A percentile compares a stretch with the other conserved stretches of the same genome.
Conservation (phyloP, 495 filamentous ascomycete genomes). For the Aspergillus panamensis region DNA sequence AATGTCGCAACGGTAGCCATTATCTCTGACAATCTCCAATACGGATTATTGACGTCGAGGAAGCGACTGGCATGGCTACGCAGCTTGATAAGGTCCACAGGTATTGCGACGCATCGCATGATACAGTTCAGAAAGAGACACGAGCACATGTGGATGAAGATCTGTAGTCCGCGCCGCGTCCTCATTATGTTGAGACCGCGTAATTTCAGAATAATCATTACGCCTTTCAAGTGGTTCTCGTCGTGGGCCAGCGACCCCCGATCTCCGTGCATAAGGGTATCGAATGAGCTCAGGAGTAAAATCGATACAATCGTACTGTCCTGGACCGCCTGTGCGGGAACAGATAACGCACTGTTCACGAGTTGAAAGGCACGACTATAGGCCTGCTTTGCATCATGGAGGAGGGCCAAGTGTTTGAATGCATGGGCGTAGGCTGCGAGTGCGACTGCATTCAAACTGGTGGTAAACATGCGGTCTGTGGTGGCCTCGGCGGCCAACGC, state of each 20-base stretch:
- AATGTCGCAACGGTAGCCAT: constrained; percentile 1
- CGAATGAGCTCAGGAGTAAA: constrained; percentile 8
- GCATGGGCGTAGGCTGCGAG: constrained; percentile 7
- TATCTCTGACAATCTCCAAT: not conserved
- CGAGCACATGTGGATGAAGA: constrained; percentile 6
- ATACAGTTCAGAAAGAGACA: constrained; percentile 7
- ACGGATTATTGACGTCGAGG: not conserved
- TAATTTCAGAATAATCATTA: constrained; percentile 4
- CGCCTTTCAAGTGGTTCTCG: constrained; percentile 7
- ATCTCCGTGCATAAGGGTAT: not conserved
- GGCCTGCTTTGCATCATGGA: not conserved
- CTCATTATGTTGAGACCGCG: not conserved
- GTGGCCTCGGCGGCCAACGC: not conserved
- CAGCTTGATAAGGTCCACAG: not conserved
- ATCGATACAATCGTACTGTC: constrained; percentile 3
- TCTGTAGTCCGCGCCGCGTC: constrained; percentile 4
- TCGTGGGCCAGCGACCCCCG: not conserved
- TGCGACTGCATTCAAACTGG: constrained; percentile 3
- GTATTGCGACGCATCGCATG: not conserved
- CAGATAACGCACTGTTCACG: not conserved
- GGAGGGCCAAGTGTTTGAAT: not conserved
- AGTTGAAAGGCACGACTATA: not conserved
- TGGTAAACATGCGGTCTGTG: not conserved
- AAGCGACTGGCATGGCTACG: not conserved
- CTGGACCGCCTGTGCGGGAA: not conserved